A percentile compares a stretch with the other conserved stretches of the same genome.
Evolutionary conservation across 1,284 basidiomycete genomes (phyloP).

Genomic region (Laetiporus sulphureus): DNA sequence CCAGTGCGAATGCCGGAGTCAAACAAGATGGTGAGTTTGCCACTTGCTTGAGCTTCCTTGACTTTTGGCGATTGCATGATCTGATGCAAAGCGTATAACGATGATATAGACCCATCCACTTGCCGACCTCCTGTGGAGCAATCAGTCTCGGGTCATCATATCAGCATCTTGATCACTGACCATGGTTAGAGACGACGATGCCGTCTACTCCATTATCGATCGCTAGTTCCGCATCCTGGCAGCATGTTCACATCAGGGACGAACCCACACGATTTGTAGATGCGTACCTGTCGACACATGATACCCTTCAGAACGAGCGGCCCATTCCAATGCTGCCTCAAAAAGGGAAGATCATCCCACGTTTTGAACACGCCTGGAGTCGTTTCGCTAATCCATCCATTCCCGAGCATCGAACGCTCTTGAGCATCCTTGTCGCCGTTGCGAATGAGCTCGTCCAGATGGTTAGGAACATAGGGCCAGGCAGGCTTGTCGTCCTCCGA

Average conservation of each 20-base stretch:
- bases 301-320: constrained; percentile 69
- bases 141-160: not conserved
- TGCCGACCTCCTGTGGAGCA: constrained; percentile 59
- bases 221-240: constrained; percentile 63
- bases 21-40: constrained; percentile 65
- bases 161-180: constrained; percentile 24
- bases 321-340: constrained; percentile 64
- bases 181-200: constrained; percentile 80
- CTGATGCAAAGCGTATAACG: constrained; percentile 59
- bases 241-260: not conserved
- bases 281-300: constrained; percentile 27
- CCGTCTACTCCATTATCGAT: constrained; percentile 64
- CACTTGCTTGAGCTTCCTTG: constrained; percentile 45
- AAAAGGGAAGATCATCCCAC: constrained; percentile 61
- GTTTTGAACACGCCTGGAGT: constrained; percentile 51
- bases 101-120: constrained; percentile 72
- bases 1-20: constrained; percentile 79
- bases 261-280: constrained; percentile 10
- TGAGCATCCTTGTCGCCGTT: constrained; percentile 40
- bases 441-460: constrained; percentile 30
- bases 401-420: constrained; percentile 38
- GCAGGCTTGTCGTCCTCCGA: constrained; percentile 32
- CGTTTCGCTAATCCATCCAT: constrained; percentile 48
- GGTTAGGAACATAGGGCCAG: constrained; percentile 53
- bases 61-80: constrained; percentile 56